A percentile compares a stretch with the other conserved stretches of the same genome.
Evolutionary conservation across 2,329 filamentous ascomycete species (phyloP).

Genomic region (Simplicillium aogashimaense): DNA sequence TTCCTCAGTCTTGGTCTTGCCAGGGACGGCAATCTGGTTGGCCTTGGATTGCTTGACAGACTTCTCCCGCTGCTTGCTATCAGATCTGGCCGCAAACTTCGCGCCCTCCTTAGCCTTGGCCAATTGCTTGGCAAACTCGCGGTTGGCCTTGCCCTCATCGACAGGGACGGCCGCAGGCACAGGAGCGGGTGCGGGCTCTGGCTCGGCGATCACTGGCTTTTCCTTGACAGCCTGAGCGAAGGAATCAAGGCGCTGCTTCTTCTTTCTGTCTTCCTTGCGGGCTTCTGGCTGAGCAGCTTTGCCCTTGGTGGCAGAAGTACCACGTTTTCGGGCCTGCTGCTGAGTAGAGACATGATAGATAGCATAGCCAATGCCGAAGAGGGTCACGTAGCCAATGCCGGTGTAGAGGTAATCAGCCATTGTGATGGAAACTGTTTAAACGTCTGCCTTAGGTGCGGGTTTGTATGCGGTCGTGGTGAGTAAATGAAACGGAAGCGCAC

Average conservation of each 20-base stretch:
- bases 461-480: conserved; percentile 2
- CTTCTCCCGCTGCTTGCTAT: conserved; percentile 55
- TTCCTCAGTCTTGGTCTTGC: conserved; percentile 18
- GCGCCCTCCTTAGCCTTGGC: conserved; percentile 61
- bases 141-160: conserved; percentile 56
- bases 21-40: conserved; percentile 36
- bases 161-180: conserved; percentile 26
- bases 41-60: conserved; percentile 61
- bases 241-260: conserved; percentile 35
- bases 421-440: conserved; percentile 3
- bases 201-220: conserved; percentile 31
- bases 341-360: conserved; percentile 24
- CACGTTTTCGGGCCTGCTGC: conserved; percentile 19
- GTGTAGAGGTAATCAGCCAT: conserved; percentile 28
- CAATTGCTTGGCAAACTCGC: conserved; percentile 69
- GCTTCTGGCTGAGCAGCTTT: conserved; percentile 20
- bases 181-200: conserved; percentile 6
- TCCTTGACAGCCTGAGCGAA: conserved; percentile 26
- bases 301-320: conserved; percentile 11
- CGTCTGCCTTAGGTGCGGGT: too few species aligned
- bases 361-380: conserved; percentile 24
- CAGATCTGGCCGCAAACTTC: conserved; percentile 42
- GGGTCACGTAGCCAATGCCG: conserved; percentile 23
- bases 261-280: conserved; percentile 31
- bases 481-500: conserved; percentile 1